A percentile compares a stretch with the other conserved stretches of the same genome.
phyloP scores from a whole-genome alignment of 352 stramenopile species.

The Bremia lactucae region DNA sequence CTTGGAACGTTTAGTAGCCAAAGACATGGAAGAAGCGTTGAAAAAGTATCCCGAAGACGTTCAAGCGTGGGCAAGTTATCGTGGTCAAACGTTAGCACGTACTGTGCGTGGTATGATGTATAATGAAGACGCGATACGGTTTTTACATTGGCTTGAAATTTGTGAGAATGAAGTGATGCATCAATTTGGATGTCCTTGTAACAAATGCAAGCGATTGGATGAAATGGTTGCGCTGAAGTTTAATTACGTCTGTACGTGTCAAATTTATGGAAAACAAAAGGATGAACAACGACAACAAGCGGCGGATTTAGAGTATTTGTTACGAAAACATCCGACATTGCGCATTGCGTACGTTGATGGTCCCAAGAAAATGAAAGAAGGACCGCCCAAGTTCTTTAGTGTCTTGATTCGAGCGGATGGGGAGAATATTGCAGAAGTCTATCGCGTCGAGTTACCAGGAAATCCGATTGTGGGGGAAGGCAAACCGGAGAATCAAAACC shows the following conservation, averaged over 20 bases:
- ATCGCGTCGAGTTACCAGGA: constrained; percentile 71
- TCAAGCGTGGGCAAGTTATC: constrained; percentile 75
- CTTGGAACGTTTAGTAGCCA: constrained; percentile 57
- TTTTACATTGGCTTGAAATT: constrained; percentile 85
- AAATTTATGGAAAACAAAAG: constrained; percentile 84
- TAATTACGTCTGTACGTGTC: constrained; percentile 83
- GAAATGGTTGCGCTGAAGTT: constrained; percentile 85
- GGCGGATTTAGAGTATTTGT: constrained; percentile 61
- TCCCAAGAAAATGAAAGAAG: constrained; percentile 83
- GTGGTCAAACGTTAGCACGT: constrained; percentile 74
- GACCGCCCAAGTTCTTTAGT: constrained; percentile 75
- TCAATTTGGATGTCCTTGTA: constrained; percentile 60
- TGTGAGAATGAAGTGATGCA: constrained; percentile 84
- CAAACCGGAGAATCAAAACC: constrained; percentile 86
- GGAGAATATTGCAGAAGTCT: constrained; percentile 74
- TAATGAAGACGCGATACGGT: constrained; percentile 77
- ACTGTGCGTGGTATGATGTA: constrained; percentile 85
- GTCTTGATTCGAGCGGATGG: constrained; percentile 62
- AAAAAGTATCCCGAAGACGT: constrained; percentile 78
- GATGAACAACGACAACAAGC: constrained; percentile 76
- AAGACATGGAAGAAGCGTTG: constrained; percentile 77
- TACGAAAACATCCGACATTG: constrained; percentile 70
- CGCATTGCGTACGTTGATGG: constrained; percentile 78
- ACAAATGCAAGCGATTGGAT: constrained; percentile 74
- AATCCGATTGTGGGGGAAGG: constrained; percentile 82